Conservation (phyloP, 169 alveolate genomes). For the Eimeria maxima region DNA sequence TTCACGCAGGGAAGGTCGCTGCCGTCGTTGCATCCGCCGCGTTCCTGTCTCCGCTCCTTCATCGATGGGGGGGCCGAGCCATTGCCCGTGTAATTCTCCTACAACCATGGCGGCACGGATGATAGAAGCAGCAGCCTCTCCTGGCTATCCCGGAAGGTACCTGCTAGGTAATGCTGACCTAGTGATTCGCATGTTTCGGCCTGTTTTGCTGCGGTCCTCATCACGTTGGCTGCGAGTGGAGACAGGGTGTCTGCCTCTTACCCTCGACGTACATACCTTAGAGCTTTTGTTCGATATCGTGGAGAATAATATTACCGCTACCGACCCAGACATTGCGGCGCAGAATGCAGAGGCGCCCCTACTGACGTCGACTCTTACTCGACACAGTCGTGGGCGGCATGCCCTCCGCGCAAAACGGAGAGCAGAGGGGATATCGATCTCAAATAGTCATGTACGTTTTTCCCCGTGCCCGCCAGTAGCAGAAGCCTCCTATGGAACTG, state of each 20-base stretch:
- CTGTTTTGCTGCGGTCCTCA: constrained; percentile 21
- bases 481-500: not conserved
- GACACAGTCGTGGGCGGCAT: not conserved
- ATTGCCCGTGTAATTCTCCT: not conserved
- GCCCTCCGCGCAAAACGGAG: not conserved
- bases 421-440: not conserved
- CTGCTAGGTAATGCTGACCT: constrained; percentile 50
- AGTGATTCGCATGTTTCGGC: constrained; percentile 51
- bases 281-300: constrained; percentile 47
- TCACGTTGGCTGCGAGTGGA: constrained; percentile 76
- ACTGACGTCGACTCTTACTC: not conserved
- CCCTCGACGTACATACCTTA: constrained; percentile 54
- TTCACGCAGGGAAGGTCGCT: not conserved
- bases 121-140: not conserved
- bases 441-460: not conserved
- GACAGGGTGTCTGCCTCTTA: constrained; percentile 39
- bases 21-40: constrained; percentile 49
- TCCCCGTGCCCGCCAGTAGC: not conserved
- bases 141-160: constrained; percentile 27
- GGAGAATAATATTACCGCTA: constrained; percentile 38
- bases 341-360: not conserved
- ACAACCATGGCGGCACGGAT: not conserved
- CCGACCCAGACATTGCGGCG: constrained; percentile 3
- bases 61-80: not conserved
- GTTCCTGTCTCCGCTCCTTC: not conserved